phyloP scores from a whole-genome alignment of 1,139 yeast genomes.

The Scheffersomyces segobiensis region DNA sequence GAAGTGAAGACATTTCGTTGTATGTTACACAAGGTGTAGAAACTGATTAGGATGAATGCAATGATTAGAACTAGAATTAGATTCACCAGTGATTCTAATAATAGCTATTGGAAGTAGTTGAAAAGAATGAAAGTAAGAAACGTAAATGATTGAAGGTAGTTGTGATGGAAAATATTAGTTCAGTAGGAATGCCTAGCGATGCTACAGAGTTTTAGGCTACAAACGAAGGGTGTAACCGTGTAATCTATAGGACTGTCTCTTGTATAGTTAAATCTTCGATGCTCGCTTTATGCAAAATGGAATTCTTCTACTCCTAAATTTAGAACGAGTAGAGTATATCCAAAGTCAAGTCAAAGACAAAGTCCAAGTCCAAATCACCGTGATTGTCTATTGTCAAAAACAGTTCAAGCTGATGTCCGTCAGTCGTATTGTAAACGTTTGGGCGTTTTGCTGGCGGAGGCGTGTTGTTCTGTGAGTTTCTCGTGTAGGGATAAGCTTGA shows the following conservation, averaged over 20 bases:
- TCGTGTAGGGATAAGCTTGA: background rate
- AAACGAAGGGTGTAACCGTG: background rate
- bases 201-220: background rate
- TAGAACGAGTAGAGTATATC: background rate
- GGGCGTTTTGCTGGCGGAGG: background rate
- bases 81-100: background rate
- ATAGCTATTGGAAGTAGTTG: background rate
- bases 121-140: background rate
- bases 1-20: background rate
- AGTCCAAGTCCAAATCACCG: background rate
- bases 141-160: no score
- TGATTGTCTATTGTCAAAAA: background rate
- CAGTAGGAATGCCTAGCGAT: background rate
- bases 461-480: background rate
- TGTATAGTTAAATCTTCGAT: background rate
- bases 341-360: background rate
- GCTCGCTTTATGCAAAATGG: background rate
- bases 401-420: background rate
- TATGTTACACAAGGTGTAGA: background rate
- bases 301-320: background rate
- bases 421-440: no score
- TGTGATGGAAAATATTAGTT: no score
- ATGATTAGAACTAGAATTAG: background rate
- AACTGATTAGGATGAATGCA: background rate
- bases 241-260: background rate